Evolutionary conservation across 768 basidiomycete genomes (phyloP).

Genomic region (Pholiota microspora): DNA sequence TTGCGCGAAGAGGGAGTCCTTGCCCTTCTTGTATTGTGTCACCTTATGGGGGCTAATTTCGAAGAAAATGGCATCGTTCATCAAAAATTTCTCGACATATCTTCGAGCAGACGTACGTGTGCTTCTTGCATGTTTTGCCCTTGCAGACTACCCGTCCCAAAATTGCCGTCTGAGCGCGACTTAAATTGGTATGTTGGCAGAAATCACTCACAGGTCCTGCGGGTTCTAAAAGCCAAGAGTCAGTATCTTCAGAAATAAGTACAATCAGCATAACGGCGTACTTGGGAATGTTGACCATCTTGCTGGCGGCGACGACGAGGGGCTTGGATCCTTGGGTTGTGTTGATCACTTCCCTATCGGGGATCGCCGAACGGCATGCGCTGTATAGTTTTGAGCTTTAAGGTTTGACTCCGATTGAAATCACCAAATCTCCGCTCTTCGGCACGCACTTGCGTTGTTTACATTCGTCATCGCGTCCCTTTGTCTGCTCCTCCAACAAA

Average conservation of each 20-base stretch:
- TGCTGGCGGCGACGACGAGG: conserved; percentile 45
- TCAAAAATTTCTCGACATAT: conserved; percentile 12
- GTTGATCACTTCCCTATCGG: conserved; percentile 31
- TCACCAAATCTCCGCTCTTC: not conserved
- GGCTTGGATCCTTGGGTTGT: conserved; percentile 30
- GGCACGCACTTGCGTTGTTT: not conserved
- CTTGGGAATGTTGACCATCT: conserved; percentile 97
- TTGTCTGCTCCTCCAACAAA: too few relatives aligned
- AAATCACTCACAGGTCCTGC: conserved; percentile 85
- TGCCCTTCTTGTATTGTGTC: conserved; percentile 99
- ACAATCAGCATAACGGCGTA: conserved; percentile 38
- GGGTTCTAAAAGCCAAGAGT: conserved; percentile 55
- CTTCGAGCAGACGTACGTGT: conserved; percentile 65
- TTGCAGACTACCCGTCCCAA: conserved; percentile 68
- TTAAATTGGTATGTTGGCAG: conserved; percentile 7
- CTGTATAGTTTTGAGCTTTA: conserved; percentile 38
- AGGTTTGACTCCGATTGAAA: conserved; percentile 20
- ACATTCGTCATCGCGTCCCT: too few relatives aligned
- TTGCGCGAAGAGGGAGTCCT: conserved; percentile 96
- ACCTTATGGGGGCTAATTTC: conserved; percentile 89
- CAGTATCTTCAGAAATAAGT: conserved; percentile 4
- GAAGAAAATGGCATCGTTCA: conserved; percentile 12
- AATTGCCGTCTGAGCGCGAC: conserved; percentile 3
- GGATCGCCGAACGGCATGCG: conserved; percentile 28
- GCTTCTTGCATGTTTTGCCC: conserved; percentile 95